A percentile compares a stretch with the other conserved stretches of the same genome.
Evolutionary conservation across 495 filamentous ascomycete genomes (phyloP).

Genomic region (Talaromyces trachyspermus): DNA sequence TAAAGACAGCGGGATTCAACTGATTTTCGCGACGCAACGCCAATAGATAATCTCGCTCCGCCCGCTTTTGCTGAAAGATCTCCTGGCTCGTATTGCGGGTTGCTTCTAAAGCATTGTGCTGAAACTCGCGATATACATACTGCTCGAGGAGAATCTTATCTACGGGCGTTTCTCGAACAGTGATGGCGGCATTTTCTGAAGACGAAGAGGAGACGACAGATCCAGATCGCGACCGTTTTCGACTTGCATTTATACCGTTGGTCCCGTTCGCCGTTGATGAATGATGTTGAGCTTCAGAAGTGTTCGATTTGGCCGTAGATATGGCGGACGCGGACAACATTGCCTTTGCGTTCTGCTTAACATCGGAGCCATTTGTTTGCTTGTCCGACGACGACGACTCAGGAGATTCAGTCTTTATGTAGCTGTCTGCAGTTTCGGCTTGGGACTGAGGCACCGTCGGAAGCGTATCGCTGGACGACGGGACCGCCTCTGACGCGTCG

Average conservation of each 20-base stretch:
- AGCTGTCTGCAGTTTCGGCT: constrained; percentile 14
- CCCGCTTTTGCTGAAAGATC: constrained; percentile 43
- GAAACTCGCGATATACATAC: constrained; percentile 68
- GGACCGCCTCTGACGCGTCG: constrained; percentile 18
- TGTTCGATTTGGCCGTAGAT: constrained; percentile 17
- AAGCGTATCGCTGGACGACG: constrained; percentile 17
- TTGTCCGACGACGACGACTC: constrained; percentile 17
- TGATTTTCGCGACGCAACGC: constrained; percentile 42
- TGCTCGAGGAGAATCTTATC: constrained; percentile 63
- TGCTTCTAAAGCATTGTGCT: constrained; percentile 50
- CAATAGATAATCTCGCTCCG: constrained; percentile 47
- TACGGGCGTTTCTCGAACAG: constrained; percentile 29
- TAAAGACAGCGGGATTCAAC: constrained; percentile 54
- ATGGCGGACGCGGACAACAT: constrained; percentile 45
- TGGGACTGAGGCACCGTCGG: constrained; percentile 22
- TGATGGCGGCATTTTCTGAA: constrained; percentile 24
- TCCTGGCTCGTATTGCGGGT: constrained; percentile 39
- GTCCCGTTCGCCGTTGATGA: constrained; percentile 24
- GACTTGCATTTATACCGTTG: constrained; percentile 39
- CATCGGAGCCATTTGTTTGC: constrained; percentile 35
- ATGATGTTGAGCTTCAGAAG: constrained; percentile 22
- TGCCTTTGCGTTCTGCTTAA: constrained; percentile 54
- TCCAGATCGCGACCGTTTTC: constrained; percentile 56
- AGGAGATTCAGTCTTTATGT: constrained; percentile 19
- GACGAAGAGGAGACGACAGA: constrained; percentile 28